A percentile compares a stretch with the other conserved stretches of the same genome.
Conservation (phyloP, 2,329 filamentous ascomycete species). For the Paraphaeosphaeria minitans region DNA sequence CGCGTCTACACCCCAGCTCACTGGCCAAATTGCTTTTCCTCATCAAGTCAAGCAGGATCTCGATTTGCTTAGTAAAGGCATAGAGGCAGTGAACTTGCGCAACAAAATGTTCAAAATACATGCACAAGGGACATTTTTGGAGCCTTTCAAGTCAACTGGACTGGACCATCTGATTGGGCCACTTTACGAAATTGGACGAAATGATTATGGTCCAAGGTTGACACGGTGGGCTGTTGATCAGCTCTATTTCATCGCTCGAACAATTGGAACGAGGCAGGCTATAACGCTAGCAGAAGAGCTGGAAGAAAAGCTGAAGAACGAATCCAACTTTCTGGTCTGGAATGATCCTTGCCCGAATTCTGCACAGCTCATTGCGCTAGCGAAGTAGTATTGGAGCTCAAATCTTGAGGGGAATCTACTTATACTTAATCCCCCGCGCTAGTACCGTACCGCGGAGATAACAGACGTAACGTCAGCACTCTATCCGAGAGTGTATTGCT, state of each 20-base stretch:
- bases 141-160: slow-evolving; percentile 26
- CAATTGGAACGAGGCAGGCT: slow-evolving; percentile 34
- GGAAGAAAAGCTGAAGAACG: slow-evolving; percentile 16
- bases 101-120: slow-evolving; percentile 19
- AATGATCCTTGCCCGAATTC: slow-evolving; percentile 3
- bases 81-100: not conserved
- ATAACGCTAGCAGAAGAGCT: slow-evolving; percentile 30
- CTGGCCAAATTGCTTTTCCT: slow-evolving; percentile 35
- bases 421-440: slow-evolving; percentile 3
- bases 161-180: slow-evolving; percentile 37
- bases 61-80: not conserved
- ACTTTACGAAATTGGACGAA: slow-evolving; percentile 25
- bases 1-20: slow-evolving; percentile 36
- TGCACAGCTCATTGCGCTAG: not conserved
- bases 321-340: slow-evolving; percentile 2
- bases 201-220: slow-evolving; percentile 20
- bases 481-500: not conserved
- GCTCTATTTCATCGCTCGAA: slow-evolving; percentile 28
- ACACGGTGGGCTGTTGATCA: slow-evolving; percentile 30
- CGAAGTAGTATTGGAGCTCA: slow-evolving; percentile 1
- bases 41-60: slow-evolving; percentile 3
- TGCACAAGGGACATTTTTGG: slow-evolving; percentile 30
- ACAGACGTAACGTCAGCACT: slow-evolving; percentile 5
- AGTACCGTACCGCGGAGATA: slow-evolving; percentile 5
- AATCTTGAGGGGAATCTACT: not conserved